These are phyloP conservation scores for Agaricales sp. DNA, from an alignment of 1,284 basidiomycete species.

Conservation along the genomic window DNA sequence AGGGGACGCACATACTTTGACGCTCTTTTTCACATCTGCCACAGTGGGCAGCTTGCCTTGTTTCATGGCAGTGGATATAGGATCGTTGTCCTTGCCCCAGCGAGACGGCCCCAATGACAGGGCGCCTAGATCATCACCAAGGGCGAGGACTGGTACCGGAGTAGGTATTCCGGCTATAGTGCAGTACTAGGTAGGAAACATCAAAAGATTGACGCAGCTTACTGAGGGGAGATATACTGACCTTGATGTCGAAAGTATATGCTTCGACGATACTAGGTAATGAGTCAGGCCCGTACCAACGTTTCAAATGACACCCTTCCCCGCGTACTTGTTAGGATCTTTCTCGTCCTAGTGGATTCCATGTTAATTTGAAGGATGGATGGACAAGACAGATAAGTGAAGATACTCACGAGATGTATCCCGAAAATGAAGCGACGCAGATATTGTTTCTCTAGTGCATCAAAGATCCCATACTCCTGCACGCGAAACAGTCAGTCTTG, in stretches of 20 bases:
- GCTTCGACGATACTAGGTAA: constrained; percentile 63
- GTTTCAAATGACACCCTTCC: constrained; percentile 4
- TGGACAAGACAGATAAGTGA: background rate
- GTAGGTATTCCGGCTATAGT: constrained; percentile 43
- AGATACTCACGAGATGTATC: constrained; percentile 56
- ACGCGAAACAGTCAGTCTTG: constrained; percentile 3
- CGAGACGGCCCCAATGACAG: constrained; percentile 29
- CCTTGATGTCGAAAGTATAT: constrained; percentile 75
- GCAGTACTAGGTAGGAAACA: constrained; percentile 37
- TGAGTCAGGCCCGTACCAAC: constrained; percentile 4
- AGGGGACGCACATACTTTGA: constrained; percentile 37
- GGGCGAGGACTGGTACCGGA: constrained; percentile 54
- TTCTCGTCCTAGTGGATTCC: constrained; percentile 51
- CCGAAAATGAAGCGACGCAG: constrained; percentile 74
- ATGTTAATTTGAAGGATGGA: constrained; percentile 2
- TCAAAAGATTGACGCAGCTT: constrained; percentile 4
- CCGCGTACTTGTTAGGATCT: constrained; percentile 65
- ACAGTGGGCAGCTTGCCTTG: constrained; percentile 54
- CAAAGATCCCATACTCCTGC: constrained; percentile 73
- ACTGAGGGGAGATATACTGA: constrained; percentile 14
- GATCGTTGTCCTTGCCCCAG: constrained; percentile 30
- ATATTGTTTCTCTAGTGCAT: constrained; percentile 68
- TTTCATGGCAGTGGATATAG: constrained; percentile 42
- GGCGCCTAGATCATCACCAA: constrained; percentile 43
- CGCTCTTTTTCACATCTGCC: constrained; percentile 62